Conservation (phyloP, 495 filamentous ascomycete genomes). For the Talaromyces trachyspermus region DNA sequence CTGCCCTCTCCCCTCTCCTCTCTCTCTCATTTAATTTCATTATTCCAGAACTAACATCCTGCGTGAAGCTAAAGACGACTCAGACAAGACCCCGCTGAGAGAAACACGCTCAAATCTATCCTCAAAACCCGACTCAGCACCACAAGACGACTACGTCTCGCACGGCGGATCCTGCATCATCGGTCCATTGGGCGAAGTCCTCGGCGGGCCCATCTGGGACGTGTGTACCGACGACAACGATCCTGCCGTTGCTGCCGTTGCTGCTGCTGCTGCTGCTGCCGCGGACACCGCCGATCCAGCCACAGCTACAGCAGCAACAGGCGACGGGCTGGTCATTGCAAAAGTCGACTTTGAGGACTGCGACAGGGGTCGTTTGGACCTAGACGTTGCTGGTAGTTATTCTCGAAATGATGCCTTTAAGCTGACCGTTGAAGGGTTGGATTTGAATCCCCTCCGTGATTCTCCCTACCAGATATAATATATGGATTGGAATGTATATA, state of each 20-base stretch:
- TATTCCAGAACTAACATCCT: no score
- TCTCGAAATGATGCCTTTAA: constrained; percentile 78
- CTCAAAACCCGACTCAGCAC: background rate
- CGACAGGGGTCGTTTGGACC: constrained; percentile 51
- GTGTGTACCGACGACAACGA: constrained; percentile 49
- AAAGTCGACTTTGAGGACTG: constrained; percentile 59
- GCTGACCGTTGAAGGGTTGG: constrained; percentile 65
- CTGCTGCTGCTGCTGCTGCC: constrained; percentile 7
- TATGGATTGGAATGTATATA: no score
- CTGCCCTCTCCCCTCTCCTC: no score
- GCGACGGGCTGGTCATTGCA: constrained; percentile 34
- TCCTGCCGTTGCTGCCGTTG: constrained; percentile 6
- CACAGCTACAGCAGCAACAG: background rate
- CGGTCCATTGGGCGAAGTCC: constrained; percentile 66
- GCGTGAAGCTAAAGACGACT: no score
- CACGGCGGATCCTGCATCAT: constrained; percentile 80
- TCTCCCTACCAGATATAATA: no score
- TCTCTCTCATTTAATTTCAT: no score
- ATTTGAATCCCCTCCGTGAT: constrained; percentile 65
- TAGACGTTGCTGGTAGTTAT: constrained; percentile 73
- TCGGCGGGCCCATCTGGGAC: constrained; percentile 80
- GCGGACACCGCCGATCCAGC: constrained; percentile 17
- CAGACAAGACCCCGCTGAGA: no score
- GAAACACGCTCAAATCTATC: background rate
- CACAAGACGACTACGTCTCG: constrained; percentile 42